A percentile compares a stretch with the other conserved stretches of the same genome.
phyloP scores from a whole-genome alignment of 73 alveolate species.

The Diophrys sp. region DNA sequence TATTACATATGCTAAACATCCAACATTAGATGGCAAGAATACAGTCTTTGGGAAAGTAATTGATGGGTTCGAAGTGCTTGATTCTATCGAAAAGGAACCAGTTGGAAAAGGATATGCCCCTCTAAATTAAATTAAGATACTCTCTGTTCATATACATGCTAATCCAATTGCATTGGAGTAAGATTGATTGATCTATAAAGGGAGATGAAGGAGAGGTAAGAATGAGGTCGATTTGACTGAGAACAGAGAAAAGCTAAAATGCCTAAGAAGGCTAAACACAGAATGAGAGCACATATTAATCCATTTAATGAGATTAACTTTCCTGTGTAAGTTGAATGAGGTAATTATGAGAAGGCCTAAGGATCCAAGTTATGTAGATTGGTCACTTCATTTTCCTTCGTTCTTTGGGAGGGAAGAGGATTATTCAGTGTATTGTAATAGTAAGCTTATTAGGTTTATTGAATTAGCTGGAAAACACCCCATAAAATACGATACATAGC shows the following conservation, averaged over 20 bases:
- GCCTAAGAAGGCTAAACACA: conserved; percentile 95
- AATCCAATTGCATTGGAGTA: conserved; percentile 61
- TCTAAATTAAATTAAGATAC: conserved; percentile 47
- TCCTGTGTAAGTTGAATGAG: conserved; percentile 61
- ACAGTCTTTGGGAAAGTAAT: conserved; percentile 64
- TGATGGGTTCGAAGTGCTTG: conserved; percentile 71
- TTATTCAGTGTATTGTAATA: conserved; percentile 48
- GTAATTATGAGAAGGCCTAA: conserved; percentile 63
- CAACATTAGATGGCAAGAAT: conserved; percentile 58
- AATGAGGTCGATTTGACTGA: neutral
- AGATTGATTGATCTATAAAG: neutral
- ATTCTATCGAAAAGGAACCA: conserved; percentile 63
- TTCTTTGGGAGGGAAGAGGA: conserved; percentile 79
- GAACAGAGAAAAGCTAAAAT: conserved; percentile 45
- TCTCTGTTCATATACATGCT: conserved; percentile 55
- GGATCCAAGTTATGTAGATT: conserved; percentile 83
- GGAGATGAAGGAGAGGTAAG: neutral
- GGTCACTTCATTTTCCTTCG: conserved; percentile 88
- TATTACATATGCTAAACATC: conserved; percentile 67
- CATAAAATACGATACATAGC: conserved; percentile 17
- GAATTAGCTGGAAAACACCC: conserved; percentile 47
- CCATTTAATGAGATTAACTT: conserved; percentile 86
- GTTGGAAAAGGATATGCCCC: conserved; percentile 64
- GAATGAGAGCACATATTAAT: conserved; percentile 98
- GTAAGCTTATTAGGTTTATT: neutral